These are phyloP conservation scores for Trichocladium antarcticum DNA, from an alignment of 495 filamentous ascomycete species.

Conservation along the genomic window DNA sequence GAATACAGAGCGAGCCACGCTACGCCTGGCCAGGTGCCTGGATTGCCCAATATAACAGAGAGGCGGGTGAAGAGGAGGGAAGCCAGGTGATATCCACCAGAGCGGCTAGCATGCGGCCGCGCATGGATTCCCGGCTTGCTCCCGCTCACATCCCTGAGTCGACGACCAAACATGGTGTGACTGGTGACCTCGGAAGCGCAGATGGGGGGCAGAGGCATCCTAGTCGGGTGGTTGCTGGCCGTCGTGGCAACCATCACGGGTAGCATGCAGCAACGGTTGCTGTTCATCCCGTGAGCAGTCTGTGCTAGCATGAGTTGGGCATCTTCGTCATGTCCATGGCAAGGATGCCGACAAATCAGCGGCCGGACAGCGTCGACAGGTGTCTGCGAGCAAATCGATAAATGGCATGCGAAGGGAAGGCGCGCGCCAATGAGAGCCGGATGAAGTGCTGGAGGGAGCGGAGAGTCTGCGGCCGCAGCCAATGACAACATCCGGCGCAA, in stretches of 20 bases:
- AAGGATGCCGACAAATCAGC: constrained; percentile 21
- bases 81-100: constrained; percentile 13
- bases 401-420: constrained; percentile 20
- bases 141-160: too few species aligned
- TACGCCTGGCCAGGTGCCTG: constrained; percentile 17
- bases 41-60: constrained; percentile 23
- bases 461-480: constrained; percentile 8
- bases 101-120: constrained; percentile 20
- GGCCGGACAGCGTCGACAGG: constrained; percentile 1
- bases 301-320: constrained; percentile 12
- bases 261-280: constrained; percentile 7
- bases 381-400: constrained; percentile 17
- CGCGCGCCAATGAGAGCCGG: constrained; percentile 24
- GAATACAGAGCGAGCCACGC: constrained; percentile 20
- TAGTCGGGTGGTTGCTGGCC: background rate
- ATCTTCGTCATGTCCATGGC: constrained; percentile 11
- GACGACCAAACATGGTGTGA: constrained; percentile 10
- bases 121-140: constrained; percentile 1
- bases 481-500: constrained; percentile 16
- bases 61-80: constrained; percentile 9
- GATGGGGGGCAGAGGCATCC: constrained; percentile 3
- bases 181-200: constrained; percentile 9
- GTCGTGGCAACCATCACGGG: background rate
- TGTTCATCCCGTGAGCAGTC: background rate
- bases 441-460: constrained; percentile 8